Evolutionary conservation across 163 green algal genomes (phyloP).

Genomic region (Scenedesmus sp.): DNA sequence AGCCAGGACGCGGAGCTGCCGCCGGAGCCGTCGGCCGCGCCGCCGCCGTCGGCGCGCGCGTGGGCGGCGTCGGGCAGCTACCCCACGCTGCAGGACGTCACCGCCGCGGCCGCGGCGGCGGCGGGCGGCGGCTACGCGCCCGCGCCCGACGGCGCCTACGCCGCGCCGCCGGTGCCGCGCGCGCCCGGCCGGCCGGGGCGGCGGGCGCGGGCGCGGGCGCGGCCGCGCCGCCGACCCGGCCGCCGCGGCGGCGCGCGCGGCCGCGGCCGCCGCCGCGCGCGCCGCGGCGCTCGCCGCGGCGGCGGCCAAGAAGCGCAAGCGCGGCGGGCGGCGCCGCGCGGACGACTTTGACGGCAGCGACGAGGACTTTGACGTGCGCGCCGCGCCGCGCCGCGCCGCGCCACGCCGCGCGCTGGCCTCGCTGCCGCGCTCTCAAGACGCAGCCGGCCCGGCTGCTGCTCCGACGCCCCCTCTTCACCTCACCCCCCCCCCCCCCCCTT

Average conservation of each 20-base stretch:
- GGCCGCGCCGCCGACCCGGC: neutral
- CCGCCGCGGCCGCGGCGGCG: neutral
- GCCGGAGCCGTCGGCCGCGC: constrained; percentile 3
- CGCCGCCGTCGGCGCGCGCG: neutral
- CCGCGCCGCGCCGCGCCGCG: neutral
- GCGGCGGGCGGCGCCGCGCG: neutral
- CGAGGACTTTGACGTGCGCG: constrained; percentile 19
- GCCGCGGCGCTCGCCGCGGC: constrained; percentile 1
- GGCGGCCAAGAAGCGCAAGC: neutral
- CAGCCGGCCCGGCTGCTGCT: no score
- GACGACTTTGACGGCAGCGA: constrained; percentile 27
- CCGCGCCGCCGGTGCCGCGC: no score
- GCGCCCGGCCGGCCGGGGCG: no score
- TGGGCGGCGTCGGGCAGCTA: neutral
- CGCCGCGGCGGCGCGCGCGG: no score
- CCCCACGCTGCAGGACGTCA: neutral
- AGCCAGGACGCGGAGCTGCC: constrained; percentile 5
- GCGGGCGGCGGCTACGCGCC: neutral
- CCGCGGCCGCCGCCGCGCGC: neutral
- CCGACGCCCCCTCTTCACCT: no score
- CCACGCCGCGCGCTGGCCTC: neutral
- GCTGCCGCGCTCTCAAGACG: neutral
- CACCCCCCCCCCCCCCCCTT: no score
- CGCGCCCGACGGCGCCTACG: no score
- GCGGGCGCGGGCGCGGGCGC: neutral